A percentile compares a stretch with the other conserved stretches of the same genome.
Conservation (phyloP, 164 flowering plant species). For the Cinnamomum chago region DNA sequence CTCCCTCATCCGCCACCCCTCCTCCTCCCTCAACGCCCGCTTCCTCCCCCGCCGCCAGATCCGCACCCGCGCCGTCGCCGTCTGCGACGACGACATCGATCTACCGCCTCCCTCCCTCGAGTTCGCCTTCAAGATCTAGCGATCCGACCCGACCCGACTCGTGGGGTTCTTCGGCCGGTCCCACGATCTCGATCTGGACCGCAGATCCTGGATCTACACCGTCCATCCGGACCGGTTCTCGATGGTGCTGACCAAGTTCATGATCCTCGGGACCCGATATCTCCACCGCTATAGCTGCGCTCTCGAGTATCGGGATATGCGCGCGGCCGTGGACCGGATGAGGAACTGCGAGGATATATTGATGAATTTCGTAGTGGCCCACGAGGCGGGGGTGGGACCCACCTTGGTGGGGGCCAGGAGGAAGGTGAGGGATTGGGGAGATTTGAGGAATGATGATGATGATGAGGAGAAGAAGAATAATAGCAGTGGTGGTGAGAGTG, state of each 20-base stretch:
- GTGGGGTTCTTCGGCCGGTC: constrained; percentile 73
- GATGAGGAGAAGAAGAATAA: constrained; percentile 24
- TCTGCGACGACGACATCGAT: constrained; percentile 87
- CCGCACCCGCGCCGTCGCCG: constrained; percentile 62
- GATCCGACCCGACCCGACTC: constrained; percentile 35
- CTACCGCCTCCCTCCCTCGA: constrained; percentile 45
- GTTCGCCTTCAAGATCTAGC: constrained; percentile 73
- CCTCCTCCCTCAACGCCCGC: constrained; percentile 60
- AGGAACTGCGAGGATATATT: constrained; percentile 83
- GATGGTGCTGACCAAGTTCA: constrained; percentile 77
- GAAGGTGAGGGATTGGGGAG: constrained; percentile 74
- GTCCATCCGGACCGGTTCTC: constrained; percentile 70
- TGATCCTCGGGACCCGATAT: constrained; percentile 49
- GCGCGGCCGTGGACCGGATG: constrained; percentile 44
- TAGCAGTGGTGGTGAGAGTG: constrained; percentile 38
- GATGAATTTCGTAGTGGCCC: constrained; percentile 85
- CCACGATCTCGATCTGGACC: constrained; percentile 59
- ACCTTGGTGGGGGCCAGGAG: constrained; percentile 53
- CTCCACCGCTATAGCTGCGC: constrained; percentile 53
- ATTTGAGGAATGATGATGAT: constrained; percentile 48
- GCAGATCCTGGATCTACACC: constrained; percentile 72
- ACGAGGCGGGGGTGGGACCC: constrained; percentile 45
- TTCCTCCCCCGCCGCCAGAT: constrained; percentile 60
- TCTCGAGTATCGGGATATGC: constrained; percentile 17
- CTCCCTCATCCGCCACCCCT: constrained; percentile 39